Conservation (phyloP, 2,329 filamentous ascomycete species). For the Phyllosticta citribraziliensis region DNA sequence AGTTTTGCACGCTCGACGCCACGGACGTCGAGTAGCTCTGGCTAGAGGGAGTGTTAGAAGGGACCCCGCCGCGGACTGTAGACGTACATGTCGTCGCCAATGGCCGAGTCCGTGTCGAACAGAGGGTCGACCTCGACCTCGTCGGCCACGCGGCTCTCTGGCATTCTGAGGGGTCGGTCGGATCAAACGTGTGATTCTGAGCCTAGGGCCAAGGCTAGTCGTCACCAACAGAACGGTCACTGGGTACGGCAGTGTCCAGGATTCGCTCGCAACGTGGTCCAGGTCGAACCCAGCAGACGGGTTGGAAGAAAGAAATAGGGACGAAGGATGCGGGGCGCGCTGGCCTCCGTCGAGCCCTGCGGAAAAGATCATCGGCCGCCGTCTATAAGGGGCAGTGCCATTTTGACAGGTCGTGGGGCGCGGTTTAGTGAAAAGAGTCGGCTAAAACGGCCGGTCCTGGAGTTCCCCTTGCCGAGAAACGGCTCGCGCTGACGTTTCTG, state of each 20-base stretch:
- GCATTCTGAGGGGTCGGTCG: no score
- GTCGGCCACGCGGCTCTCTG: no score
- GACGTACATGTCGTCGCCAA: background rate
- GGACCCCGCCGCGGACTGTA: background rate
- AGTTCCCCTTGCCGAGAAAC: background rate
- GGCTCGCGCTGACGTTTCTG: background rate
- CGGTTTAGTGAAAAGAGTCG: no score
- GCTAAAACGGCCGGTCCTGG: no score
- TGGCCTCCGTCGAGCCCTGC: background rate
- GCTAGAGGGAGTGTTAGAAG: background rate
- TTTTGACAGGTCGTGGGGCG: background rate
- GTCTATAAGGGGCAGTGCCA: background rate
- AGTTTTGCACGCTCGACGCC: constrained; percentile 11
- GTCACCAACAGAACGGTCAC: background rate
- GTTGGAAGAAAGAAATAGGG: background rate
- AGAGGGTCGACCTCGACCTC: background rate
- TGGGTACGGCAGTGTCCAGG: background rate
- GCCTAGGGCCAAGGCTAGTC: background rate
- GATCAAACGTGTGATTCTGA: no score
- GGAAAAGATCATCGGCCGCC: background rate
- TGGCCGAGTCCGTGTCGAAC: background rate
- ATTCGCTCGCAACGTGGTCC: background rate
- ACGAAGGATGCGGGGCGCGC: background rate
- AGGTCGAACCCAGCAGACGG: background rate
- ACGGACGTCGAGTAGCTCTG: constrained; percentile 15